Conservation (phyloP, 305 asterid species). For the Fraxinus albicans region DNA sequence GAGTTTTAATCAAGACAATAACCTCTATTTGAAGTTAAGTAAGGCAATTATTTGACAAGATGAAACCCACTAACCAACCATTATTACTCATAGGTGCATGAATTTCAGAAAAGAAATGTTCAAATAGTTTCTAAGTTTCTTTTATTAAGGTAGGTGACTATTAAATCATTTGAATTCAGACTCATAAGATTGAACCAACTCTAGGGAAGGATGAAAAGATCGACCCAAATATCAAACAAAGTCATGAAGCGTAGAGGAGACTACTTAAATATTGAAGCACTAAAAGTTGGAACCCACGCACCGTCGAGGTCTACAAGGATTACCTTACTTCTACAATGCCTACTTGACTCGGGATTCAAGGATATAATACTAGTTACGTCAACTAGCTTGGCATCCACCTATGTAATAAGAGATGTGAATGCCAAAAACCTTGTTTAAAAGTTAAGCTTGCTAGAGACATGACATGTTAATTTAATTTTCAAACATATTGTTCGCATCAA, state of each 20-base stretch:
- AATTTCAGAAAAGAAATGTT: neutral
- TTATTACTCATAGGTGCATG: neutral
- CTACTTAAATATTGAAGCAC: neutral
- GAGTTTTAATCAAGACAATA: constrained; percentile 14
- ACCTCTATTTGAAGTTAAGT: constrained; percentile 29
- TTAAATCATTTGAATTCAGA: neutral
- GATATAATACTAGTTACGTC: neutral
- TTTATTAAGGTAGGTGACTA: neutral
- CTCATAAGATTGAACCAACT: neutral
- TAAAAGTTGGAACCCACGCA: neutral
- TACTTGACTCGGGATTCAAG: neutral
- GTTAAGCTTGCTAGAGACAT: neutral
- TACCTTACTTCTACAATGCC: neutral
- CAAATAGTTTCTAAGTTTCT: neutral
- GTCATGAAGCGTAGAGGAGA: neutral
- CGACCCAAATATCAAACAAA: neutral
- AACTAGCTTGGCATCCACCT: neutral
- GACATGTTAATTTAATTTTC: neutral
- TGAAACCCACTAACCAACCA: constrained; percentile 35
- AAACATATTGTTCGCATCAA: too few species aligned
- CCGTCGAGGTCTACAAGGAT: neutral
- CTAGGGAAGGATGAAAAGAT: neutral
- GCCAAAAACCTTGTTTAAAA: neutral
- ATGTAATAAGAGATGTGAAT: neutral
- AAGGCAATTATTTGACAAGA: constrained; percentile 40